Base-by-base conservation (phyloP, 768 basidiomycete species). In the Tubosaeta brunneosetosa region DNA sequence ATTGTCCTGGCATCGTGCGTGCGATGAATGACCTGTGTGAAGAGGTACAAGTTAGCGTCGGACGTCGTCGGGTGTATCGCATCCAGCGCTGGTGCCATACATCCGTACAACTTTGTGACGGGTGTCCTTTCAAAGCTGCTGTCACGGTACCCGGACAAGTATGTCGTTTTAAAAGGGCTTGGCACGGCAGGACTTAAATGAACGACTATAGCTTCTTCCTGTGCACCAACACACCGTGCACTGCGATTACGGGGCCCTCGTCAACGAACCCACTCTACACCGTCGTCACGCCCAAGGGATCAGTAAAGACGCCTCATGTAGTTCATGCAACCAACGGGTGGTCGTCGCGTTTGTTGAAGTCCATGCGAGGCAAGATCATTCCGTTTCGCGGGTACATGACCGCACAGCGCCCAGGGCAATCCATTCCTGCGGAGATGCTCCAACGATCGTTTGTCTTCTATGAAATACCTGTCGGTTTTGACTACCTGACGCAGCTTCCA, bases 241-340 rank as follows among this genome's bases (percentile, higher is more conserved):
- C 76, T 44, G 71, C 61, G 38, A 82, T 84, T 63, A 61, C 57
- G 22, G 61, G 65, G 40, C 66, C 71, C n/a, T 53, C 59, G 8
- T 10, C 52, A n/a, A 47, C 59, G 7, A 55, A 55, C 4, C 59
- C 63, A 2, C 57, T 66, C 16, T 88, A 88, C 68, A 72, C 69
- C 9, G 71, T 90, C n/a, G 55, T 63, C 17, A 92, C 91, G 1
- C 73, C 84, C 0, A 74, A 77, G 46, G 91, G 91, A 0, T 61
- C 58, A 5, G 74, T 90, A 25, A 67, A 59, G 14, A 72, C 88
- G 0, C 69, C 67, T 3, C 86, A 89, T 64, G 75, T 94, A 40
- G 73, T 94, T 11, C 91, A 92, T 63, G 88, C 89, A 3, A 92
- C 90, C 3, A 95, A 95, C 65, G 91, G 79, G 17, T 93, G 91